Conservation (phyloP, 345 rosid genomes). For the Laguncularia racemosa region DNA sequence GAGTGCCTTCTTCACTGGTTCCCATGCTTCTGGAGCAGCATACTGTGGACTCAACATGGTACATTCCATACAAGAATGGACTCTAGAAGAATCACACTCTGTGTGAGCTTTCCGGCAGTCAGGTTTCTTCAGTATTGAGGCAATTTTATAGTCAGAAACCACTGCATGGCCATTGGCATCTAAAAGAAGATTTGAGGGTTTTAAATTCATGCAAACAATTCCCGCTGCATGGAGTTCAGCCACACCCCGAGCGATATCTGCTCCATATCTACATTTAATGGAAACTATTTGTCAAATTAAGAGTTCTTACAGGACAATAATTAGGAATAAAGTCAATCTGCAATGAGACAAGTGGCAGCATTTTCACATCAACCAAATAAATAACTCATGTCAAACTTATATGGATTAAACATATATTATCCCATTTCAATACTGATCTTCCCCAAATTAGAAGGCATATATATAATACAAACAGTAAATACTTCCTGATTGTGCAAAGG, state of each 20-base stretch:
- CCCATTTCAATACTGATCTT: too few species aligned
- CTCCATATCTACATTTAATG: constrained; percentile 75
- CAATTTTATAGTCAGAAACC: constrained; percentile 94
- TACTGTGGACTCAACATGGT: constrained; percentile 81
- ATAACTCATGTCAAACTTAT: too few species aligned
- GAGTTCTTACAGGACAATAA: constrained; percentile 6
- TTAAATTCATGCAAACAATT: constrained; percentile 89
- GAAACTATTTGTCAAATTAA: constrained; percentile 14
- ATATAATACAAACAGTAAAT: too few species aligned
- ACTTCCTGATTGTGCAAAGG: too few species aligned
- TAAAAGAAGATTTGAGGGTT: constrained; percentile 93
- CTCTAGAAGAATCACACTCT: constrained; percentile 56
- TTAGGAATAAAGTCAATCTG: not conserved
- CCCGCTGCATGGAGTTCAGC: constrained; percentile 98
- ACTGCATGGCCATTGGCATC: constrained; percentile 75
- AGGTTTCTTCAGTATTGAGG: constrained; percentile 86
- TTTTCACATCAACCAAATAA: too few species aligned
- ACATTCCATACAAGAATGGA: constrained; percentile 82
- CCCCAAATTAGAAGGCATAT: too few species aligned
- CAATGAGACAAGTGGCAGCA: not conserved
- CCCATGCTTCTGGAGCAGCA: constrained; percentile 99
- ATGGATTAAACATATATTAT: too few species aligned
- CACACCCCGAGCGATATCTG: constrained; percentile 87
- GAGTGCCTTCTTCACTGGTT: constrained; percentile 81
- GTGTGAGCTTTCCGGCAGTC: constrained; percentile 56